A percentile compares a stretch with the other conserved stretches of the same genome.
These are phyloP conservation scores for Hyphodiscus hymeniophilus DNA, from an alignment of 495 filamentous ascomycete genomes.

Conservation along the genomic window DNA sequence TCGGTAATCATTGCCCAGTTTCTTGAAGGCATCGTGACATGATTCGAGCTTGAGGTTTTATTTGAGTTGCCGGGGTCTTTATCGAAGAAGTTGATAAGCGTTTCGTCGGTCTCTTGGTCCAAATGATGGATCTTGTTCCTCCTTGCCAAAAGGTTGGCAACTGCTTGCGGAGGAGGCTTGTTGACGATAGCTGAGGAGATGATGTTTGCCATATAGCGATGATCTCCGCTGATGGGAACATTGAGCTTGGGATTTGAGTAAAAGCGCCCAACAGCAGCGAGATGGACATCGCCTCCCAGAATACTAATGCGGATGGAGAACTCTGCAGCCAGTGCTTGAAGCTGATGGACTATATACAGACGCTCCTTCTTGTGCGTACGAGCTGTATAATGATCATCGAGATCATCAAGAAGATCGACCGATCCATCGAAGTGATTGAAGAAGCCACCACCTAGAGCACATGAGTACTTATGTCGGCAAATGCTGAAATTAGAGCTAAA, in stretches of 20 bases:
- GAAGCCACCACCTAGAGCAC: slow-evolving; percentile 51
- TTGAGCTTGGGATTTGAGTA: slow-evolving; percentile 58
- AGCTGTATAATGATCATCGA: slow-evolving; percentile 94
- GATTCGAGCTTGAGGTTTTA: slow-evolving; percentile 63
- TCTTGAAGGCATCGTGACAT: slow-evolving; percentile 81
- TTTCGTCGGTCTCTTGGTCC: slow-evolving; percentile 80
- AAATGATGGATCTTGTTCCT: slow-evolving; percentile 91
- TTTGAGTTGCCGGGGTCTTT: slow-evolving; percentile 63
- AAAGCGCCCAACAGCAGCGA: slow-evolving; percentile 67
- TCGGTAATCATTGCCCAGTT: slow-evolving; percentile 85
- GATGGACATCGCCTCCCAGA: slow-evolving; percentile 72
- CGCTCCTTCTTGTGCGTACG: slow-evolving; percentile 87
- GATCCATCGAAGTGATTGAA: slow-evolving; percentile 93
- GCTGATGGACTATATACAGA: slow-evolving; percentile 58
- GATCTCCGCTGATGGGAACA: slow-evolving; percentile 54
- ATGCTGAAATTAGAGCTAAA: neutral
- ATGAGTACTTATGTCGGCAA: slow-evolving; percentile 10
- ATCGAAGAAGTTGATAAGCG: slow-evolving; percentile 78
- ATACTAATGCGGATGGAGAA: slow-evolving; percentile 78
- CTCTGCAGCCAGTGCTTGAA: slow-evolving; percentile 63
- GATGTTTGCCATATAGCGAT: slow-evolving; percentile 67
- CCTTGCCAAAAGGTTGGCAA: slow-evolving; percentile 79
- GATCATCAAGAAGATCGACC: slow-evolving; percentile 83
- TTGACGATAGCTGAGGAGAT: slow-evolving; percentile 81
- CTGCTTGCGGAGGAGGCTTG: slow-evolving; percentile 78